These are phyloP conservation scores for Paraphaeosphaeria sporulosa DNA, from an alignment of 2,329 filamentous ascomycete species.

Conservation along the genomic window DNA sequence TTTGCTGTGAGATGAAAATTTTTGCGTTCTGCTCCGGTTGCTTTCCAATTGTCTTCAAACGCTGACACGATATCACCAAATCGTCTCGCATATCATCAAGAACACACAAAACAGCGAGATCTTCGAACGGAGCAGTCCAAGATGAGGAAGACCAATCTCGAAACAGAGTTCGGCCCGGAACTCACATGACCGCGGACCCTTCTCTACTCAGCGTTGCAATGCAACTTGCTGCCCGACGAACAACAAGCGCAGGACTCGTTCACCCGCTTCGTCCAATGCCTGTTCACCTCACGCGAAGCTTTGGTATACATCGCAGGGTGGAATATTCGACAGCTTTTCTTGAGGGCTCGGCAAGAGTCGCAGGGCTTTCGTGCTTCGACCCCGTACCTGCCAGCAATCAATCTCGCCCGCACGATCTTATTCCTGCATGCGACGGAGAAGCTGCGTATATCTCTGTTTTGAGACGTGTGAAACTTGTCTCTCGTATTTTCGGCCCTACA, in stretches of 20 bases:
- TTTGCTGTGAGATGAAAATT: too few species aligned
- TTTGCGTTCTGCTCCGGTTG: too few species aligned
- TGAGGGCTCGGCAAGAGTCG: neutral
- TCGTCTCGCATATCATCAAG: too few species aligned
- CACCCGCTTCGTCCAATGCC: too few species aligned
- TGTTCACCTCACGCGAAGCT: neutral
- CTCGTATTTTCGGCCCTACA: neutral
- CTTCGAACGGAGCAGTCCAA: too few species aligned
- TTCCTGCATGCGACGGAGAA: neutral
- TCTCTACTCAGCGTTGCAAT: too few species aligned
- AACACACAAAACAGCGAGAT: too few species aligned
- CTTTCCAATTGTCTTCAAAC: too few species aligned
- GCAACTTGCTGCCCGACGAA: neutral
- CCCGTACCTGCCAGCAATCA: neutral
- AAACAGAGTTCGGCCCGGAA: too few species aligned
- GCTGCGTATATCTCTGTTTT: neutral
- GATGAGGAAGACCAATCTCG: too few species aligned
- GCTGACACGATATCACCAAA: too few species aligned
- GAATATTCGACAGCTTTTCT: neutral
- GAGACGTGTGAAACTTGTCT: neutral
- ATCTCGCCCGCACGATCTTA: neutral
- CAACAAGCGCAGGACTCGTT: constrained; percentile 3
- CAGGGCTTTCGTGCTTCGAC: neutral
- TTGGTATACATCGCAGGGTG: neutral
- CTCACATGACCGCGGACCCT: too few species aligned